Base-by-base conservation (phyloP, 352 stramenopile species). In the Phytophthora parvispora region DNA sequence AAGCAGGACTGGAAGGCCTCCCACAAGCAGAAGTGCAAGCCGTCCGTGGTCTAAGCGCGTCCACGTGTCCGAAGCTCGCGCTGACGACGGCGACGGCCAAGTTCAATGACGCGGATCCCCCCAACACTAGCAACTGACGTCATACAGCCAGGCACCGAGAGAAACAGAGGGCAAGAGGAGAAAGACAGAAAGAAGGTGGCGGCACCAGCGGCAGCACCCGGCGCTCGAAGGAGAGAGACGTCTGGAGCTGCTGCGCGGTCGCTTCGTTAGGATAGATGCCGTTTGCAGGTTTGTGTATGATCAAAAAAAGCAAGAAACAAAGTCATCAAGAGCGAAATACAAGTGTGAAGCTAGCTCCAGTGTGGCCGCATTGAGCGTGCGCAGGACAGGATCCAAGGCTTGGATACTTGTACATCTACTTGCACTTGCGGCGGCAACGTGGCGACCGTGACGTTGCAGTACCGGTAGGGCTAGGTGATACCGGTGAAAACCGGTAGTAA, bases 1-100 rank as follows among this genome's bases (percentile, higher is more conserved):
- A 95, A 94, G 75, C 87, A 96, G 69, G 87, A 95, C 81, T 97
- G 90, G 90, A 95, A 95, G 81, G 72, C 67, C 24, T 71, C 81
- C 57, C 89, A 95, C 88, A 97, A 96, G 86, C 85, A 84, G 62
- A 87, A 87, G 32, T 96, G 89, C 82, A 96, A 95, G 81, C 75
- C 80, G 16, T 79, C 81, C 60, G 20, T 47, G 51, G 76, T 69
- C 47, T 84, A 81, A 75, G 51, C 18, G 32, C 31, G 18, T 62
- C 47, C 20, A 51, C 31, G 38, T 64, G 49, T 69, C 57, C 47
- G 16, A 66, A 66, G 67, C 56, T 78, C 38, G 53, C 66, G 65
- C 48, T 77, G 58, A 61, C 50, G 28, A 67, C 45, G 50, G 45
- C 51, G 48, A 58, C 32, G 61, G 29, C 47, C 20, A 71, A 74